Percentiles rank a stretch among this genome's conserved stretches.
Evolutionary conservation across 1,284 basidiomycete species (phyloP).

Genomic region (Trichosporon ovoides): DNA sequence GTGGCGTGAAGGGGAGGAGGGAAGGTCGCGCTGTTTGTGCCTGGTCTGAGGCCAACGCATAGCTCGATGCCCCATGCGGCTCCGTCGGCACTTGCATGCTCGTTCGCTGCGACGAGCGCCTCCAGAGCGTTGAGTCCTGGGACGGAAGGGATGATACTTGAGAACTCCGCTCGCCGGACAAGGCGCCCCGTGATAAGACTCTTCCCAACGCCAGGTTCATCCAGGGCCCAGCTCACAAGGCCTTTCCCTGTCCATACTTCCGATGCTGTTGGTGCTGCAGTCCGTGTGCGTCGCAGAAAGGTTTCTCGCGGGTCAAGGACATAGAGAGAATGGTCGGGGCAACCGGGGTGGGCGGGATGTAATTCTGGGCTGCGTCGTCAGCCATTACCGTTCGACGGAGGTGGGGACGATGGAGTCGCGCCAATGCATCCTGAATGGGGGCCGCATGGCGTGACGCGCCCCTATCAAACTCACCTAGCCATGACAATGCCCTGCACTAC

Average conservation of each 20-base stretch:
- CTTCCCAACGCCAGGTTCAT: constrained; percentile 40
- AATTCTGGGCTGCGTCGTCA: constrained; percentile 36
- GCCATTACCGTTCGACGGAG: not conserved
- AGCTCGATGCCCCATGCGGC: constrained; percentile 44
- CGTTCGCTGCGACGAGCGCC: constrained; percentile 25
- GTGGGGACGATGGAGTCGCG: not conserved
- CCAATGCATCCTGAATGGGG: not conserved
- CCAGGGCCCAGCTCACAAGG: constrained; percentile 38
- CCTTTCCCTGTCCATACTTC: constrained; percentile 48
- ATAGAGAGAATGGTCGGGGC: constrained; percentile 42
- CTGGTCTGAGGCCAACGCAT: constrained; percentile 33
- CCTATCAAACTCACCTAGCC: constrained; percentile 33
- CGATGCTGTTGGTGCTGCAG: constrained; percentile 5
- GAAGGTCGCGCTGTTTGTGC: constrained; percentile 5
- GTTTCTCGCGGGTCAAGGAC: constrained; percentile 46
- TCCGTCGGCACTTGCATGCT: constrained; percentile 6
- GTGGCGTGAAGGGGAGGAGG: constrained; percentile 16
- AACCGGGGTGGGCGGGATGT: constrained; percentile 28
- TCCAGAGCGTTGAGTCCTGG: constrained; percentile 29
- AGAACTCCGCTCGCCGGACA: constrained; percentile 14
- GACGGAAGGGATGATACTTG: not conserved
- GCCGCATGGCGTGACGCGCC: not conserved
- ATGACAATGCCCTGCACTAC: constrained; percentile 41
- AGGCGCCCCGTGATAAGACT: constrained; percentile 44
- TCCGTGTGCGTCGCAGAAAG: constrained; percentile 33